phyloP scores from a whole-genome alignment of 768 basidiomycete species.

The Xerocomellus amylosporus region DNA sequence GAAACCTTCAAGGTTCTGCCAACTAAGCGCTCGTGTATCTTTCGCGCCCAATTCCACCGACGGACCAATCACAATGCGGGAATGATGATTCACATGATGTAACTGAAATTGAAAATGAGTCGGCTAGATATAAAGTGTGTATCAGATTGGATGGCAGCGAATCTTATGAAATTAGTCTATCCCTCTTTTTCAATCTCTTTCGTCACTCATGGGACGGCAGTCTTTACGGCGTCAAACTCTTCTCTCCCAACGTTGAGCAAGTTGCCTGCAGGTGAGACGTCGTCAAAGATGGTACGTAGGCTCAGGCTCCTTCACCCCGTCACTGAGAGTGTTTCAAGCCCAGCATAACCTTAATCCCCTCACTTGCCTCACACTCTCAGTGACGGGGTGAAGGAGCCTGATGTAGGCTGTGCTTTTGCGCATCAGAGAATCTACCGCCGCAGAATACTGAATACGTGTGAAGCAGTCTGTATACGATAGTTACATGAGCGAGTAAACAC shows the following conservation, averaged over 20 bases:
- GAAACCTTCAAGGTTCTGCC: conserved; percentile 16
- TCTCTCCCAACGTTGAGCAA: conserved; percentile 30
- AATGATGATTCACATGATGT: conserved; percentile 23
- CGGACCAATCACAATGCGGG: conserved; percentile 16
- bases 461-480: conserved; percentile 38
- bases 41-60: conserved; percentile 8
- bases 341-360: no score
- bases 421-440: conserved; percentile 30
- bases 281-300: conserved; percentile 30
- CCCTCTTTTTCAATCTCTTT: conserved; percentile 8
- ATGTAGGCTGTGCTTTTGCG: conserved; percentile 30
- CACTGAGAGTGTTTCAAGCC: no score
- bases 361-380: no score
- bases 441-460: conserved; percentile 50
- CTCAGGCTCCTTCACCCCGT: no score
- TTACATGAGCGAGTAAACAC: conserved; percentile 1
- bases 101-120: conserved; percentile 22
- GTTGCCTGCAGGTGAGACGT: conserved; percentile 16
- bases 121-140: conserved; percentile 26
- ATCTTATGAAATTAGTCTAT: conserved; percentile 13
- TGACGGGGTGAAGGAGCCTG: no score
- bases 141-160: conserved; percentile 13
- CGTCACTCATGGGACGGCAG: conserved; percentile 23
- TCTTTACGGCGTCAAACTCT: conserved; percentile 23
- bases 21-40: background rate